phyloP scores from a whole-genome alignment of 805 yeast species.

The Babjeviella inositovora region DNA sequence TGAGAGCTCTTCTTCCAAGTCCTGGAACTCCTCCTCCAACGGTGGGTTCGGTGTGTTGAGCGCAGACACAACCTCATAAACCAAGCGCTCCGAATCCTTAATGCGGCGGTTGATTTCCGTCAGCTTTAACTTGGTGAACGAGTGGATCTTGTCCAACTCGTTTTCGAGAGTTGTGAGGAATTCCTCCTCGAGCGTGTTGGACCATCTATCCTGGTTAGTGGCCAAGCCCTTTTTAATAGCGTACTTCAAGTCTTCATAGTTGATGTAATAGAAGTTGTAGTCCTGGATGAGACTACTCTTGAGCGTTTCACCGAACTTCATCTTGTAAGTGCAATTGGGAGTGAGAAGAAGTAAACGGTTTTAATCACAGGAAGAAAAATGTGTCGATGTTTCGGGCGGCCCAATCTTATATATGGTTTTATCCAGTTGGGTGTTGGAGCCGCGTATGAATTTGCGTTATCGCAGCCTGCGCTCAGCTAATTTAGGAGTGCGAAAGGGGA shows the following conservation, averaged over 20 bases:
- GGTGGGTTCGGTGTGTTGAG: constrained; percentile 21
- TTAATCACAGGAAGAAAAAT: too few relatives aligned
- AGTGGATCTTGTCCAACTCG: constrained; percentile 86
- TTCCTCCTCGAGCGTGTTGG: constrained; percentile 62
- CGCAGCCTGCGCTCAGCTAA: too few relatives aligned
- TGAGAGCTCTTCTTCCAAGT: too few relatives aligned
- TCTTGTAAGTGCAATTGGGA: too few relatives aligned
- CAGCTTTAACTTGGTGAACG: constrained; percentile 78
- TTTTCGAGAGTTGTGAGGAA: constrained; percentile 62
- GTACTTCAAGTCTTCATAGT: constrained; percentile 82
- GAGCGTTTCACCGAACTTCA: constrained; percentile 95
- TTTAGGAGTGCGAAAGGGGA: too few relatives aligned
- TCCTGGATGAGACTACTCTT: constrained; percentile 81
- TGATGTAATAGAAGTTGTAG: constrained; percentile 79
- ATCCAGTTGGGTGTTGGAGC: too few relatives aligned
- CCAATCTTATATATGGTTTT: too few relatives aligned
- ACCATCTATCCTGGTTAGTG: constrained; percentile 46
- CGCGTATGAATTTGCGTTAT: too few relatives aligned
- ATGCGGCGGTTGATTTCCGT: constrained; percentile 78
- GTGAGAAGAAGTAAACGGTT: too few relatives aligned
- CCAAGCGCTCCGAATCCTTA: constrained; percentile 64
- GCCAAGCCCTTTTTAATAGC: constrained; percentile 57
- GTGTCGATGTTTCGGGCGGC: too few relatives aligned
- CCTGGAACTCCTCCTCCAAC: constrained; percentile 12
- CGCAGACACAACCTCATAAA: constrained; percentile 45